Evolutionary conservation across 2,329 filamentous ascomycete genomes (phyloP), one percentile per base, ranked within the genome.

Genomic region (Aspergillus phoenicis): DNA sequence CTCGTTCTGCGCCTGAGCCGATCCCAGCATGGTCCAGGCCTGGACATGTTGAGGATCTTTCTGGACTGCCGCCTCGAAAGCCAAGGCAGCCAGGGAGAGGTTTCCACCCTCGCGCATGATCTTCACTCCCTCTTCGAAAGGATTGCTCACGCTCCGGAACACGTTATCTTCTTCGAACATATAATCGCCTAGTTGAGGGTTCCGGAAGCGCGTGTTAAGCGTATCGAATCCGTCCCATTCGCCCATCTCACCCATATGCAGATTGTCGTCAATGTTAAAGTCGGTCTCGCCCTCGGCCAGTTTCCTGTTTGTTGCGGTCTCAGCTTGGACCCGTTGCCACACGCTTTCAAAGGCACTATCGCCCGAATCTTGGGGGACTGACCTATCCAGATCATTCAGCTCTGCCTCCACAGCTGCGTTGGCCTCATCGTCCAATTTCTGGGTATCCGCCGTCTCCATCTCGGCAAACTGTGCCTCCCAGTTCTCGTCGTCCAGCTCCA

Each of bases 381-480:
- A 90, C 88, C 87, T 88, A 83, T 97, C 94, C 82, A 97, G 86
- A 77, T 93, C 86, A 78, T 97, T 89, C 69, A 98, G 84, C 82
- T 98, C 93, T 62, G 86, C 85, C 81, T 96, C 93, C 69, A 94
- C 91, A 17, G 89, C 90, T 62, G 84, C 83, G 64, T 91, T 89
- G 57, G 91, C 90, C 71, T 88, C 81, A 38, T 80, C 81, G 64
- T 88, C 86, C 60, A 85, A 76, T 58, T 81, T 81, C 68, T 83
- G 81, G 57, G 80, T 77, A 53, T 83, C 81, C 41, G 79, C 78
- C 13, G 79, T 80, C 74, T 94, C 91, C 74, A 97, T 88, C 77
- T 95, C 87, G 60, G 92, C 91, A 76, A 99, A 99, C 76, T 98
- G 93, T 70, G 93, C 91, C 78, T 98, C 94, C 95, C 95, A 98